A percentile compares a stretch with the other conserved stretches of the same genome.
These are phyloP conservation scores for Pleurotus sapidus DNA, from an alignment of 768 basidiomycete genomes.

Conservation along the genomic window DNA sequence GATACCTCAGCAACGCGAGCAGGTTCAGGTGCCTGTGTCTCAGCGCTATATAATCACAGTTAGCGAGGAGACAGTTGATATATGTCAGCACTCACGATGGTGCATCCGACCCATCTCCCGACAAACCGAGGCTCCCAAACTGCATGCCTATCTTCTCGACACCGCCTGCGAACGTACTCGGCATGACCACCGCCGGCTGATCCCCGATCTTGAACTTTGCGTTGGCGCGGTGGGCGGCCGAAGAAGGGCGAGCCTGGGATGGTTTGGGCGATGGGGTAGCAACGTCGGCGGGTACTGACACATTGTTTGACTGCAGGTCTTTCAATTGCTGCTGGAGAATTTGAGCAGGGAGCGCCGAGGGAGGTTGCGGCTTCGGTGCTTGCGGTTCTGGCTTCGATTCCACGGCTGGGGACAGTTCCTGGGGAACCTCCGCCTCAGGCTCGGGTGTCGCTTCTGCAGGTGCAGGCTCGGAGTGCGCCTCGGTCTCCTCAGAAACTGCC, in stretches of 20 bases:
- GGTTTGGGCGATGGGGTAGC: conserved; percentile 50
- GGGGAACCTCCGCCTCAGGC: conserved; percentile 27
- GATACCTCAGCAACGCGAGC: conserved; percentile 33
- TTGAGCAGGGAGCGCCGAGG: conserved; percentile 15
- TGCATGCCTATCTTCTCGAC: conserved; percentile 87
- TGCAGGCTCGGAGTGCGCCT: conserved; percentile 10
- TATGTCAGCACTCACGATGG: conserved; percentile 40
- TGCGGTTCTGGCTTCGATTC: conserved; percentile 27
- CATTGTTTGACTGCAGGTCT: not conserved
- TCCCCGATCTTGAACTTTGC: conserved; percentile 72
- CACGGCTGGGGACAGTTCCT: conserved; percentile 9
- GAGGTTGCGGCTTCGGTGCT: conserved; percentile 28
- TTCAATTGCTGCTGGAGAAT: not conserved
- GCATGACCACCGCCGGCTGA: conserved; percentile 75
- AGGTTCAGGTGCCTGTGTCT: conserved; percentile 27
- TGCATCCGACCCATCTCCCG: conserved; percentile 58
- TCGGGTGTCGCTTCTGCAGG: conserved; percentile 15
- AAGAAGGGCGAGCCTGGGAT: conserved; percentile 45
- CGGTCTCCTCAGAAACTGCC: conserved; percentile 16
- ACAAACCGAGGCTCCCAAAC: conserved; percentile 80
- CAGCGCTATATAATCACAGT: conserved; percentile 21
- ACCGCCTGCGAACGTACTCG: conserved; percentile 57
- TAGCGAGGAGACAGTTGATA: too few relatives aligned
- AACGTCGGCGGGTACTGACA: conserved; percentile 15
- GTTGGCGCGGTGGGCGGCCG: conserved; percentile 50